phyloP scores from a whole-genome alignment of 768 basidiomycete species.

The Fistulinella prunicolor region DNA sequence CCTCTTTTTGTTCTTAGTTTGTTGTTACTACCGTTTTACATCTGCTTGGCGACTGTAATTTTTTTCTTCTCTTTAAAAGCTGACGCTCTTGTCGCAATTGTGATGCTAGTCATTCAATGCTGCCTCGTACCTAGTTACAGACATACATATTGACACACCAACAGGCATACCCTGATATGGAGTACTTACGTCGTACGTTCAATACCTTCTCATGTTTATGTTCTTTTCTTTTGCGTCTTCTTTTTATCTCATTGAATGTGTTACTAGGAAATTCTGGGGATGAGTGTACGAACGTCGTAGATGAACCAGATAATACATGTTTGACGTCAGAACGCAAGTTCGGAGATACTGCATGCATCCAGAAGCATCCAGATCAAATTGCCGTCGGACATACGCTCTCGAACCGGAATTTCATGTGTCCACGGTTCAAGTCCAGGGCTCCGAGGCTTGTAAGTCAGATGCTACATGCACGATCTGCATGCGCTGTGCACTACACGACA shows the following conservation, averaged over 20 bases:
- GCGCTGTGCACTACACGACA: too few relatives aligned
- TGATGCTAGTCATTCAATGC: slow-evolving; percentile 1
- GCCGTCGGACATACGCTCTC: too few relatives aligned
- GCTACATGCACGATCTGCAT: too few relatives aligned
- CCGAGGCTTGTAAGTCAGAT: too few relatives aligned
- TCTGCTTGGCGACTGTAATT: background rate
- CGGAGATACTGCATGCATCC: too few relatives aligned
- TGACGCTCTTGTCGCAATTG: background rate
- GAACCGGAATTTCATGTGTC: too few relatives aligned
- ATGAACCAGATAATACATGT: background rate
- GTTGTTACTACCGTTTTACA: background rate
- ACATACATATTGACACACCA: background rate
- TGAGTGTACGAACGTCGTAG: slow-evolving; percentile 8
- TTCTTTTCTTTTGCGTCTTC: too few relatives aligned
- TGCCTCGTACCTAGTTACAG: background rate
- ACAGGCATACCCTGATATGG: background rate
- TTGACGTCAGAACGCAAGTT: too few relatives aligned
- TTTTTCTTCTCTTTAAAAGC: background rate
- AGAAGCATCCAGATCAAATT: too few relatives aligned
- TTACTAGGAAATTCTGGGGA: slow-evolving; percentile 1
- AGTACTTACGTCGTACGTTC: slow-evolving; percentile 4
- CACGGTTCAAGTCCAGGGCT: too few relatives aligned
- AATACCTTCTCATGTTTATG: background rate
- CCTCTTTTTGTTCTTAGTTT: background rate
- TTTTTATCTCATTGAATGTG: background rate